Evolutionary conservation across 2,329 filamentous ascomycete species (phyloP).

Genomic region (Pseudogymnoascus sp.): DNA sequence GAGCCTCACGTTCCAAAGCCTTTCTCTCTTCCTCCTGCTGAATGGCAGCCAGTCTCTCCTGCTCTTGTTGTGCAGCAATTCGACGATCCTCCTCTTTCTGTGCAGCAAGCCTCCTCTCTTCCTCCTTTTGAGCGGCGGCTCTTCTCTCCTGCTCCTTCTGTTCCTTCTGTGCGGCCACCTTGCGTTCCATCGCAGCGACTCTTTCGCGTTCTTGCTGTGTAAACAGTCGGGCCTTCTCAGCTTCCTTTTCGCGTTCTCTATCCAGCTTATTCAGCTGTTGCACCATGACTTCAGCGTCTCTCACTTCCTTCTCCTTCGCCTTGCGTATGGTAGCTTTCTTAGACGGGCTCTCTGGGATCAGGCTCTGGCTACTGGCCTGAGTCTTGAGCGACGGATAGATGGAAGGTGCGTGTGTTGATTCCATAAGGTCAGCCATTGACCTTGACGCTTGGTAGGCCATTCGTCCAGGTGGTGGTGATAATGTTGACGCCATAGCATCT

Average conservation of each 20-base stretch:
- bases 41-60: slow-evolving; percentile 44
- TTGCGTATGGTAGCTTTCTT: slow-evolving; percentile 31
- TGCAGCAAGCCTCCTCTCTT: slow-evolving; percentile 32
- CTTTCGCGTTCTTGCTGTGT: slow-evolving; percentile 47
- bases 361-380: slow-evolving; percentile 24
- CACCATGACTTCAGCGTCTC: slow-evolving; percentile 51
- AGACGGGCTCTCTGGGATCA: slow-evolving; percentile 18
- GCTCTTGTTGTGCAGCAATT: slow-evolving; percentile 30
- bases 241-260: slow-evolving; percentile 60
- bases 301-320: slow-evolving; percentile 53
- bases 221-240: slow-evolving; percentile 55
- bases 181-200: slow-evolving; percentile 44
- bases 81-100: background rate
- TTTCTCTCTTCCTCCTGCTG: slow-evolving; percentile 45
- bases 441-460: slow-evolving; percentile 36
- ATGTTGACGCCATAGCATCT: slow-evolving; percentile 48
- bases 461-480: slow-evolving; percentile 44
- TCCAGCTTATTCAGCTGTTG: slow-evolving; percentile 56
- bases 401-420: slow-evolving; percentile 16
- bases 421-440: slow-evolving; percentile 37
- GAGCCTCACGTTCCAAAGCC: slow-evolving; percentile 16
- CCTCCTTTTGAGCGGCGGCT: slow-evolving; percentile 39
- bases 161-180: slow-evolving; percentile 32
- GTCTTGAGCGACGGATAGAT: slow-evolving; percentile 40
- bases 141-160: slow-evolving; percentile 1